Conservation (phyloP, 176 grass and related monocot genomes). For the Cymbopogon citratus region DNA sequence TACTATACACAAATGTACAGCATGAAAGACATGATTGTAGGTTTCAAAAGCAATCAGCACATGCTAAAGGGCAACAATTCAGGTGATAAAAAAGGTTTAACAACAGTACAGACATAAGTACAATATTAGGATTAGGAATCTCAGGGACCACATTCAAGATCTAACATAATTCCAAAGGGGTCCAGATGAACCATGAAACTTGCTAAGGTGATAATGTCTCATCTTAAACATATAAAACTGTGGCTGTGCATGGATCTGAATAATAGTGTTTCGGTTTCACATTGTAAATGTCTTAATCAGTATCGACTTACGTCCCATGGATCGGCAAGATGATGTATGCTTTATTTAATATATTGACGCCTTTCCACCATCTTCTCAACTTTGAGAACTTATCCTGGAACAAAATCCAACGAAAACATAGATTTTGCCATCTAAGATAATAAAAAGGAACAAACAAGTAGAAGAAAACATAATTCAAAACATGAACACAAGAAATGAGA, state of each 20-base stretch:
- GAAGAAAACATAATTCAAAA: neutral
- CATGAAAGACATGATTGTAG: neutral
- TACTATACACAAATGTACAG: neutral
- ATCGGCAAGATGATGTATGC: constrained; percentile 88
- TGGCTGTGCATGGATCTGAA: neutral
- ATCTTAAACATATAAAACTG: constrained; percentile 2
- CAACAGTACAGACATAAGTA: neutral
- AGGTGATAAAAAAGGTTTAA: neutral
- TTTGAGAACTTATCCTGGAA: constrained; percentile 50
- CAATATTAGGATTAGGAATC: constrained; percentile 10
- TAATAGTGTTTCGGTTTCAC: neutral
- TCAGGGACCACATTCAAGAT: neutral
- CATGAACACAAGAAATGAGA: neutral
- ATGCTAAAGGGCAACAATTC: neutral
- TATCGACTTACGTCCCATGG: constrained; percentile 72
- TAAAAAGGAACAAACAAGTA: neutral
- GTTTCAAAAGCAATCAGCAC: neutral
- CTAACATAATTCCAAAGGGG: neutral
- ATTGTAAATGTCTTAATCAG: neutral
- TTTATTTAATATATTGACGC: constrained; percentile 83
- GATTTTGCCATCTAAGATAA: constrained; percentile 15
- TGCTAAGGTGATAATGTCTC: neutral
- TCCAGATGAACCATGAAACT: neutral
- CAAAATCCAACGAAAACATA: constrained; percentile 14
- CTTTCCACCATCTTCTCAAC: constrained; percentile 99